These are phyloP conservation scores for Phellopilus nigrolimitatus DNA, from an alignment of 1,284 basidiomycete genomes.

Conservation along the genomic window DNA sequence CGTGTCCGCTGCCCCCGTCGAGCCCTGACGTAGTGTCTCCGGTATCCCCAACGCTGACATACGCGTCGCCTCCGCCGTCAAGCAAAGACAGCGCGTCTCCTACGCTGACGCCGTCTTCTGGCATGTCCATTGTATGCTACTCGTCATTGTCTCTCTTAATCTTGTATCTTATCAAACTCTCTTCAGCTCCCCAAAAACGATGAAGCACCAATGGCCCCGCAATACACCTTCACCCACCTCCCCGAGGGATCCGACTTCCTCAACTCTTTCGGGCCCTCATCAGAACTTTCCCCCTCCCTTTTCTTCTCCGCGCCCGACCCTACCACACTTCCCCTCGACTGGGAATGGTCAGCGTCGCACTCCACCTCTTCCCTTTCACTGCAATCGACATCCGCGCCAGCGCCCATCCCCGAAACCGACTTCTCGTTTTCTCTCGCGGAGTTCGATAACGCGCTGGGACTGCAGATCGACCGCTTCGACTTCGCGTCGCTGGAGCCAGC, in stretches of 20 bases:
- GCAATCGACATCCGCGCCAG: not conserved
- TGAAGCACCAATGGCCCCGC: not conserved
- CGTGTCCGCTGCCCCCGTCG: not conserved
- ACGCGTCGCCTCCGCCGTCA: not conserved
- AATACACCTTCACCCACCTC: not conserved
- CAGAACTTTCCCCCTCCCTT: not conserved
- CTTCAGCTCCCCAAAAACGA: not conserved
- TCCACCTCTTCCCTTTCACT: not conserved
- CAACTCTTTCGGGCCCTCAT: not conserved
- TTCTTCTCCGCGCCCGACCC: not conserved
- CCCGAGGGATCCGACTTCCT: not conserved
- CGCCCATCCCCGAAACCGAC: too few relatives aligned
- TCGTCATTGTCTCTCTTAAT: not conserved
- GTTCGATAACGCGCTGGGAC: not conserved
- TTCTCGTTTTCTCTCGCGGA: too few relatives aligned
- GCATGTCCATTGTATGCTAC: not conserved
- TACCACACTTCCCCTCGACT: not conserved
- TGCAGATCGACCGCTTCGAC: not conserved
- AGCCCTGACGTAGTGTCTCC: not conserved
- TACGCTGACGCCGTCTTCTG: not conserved
- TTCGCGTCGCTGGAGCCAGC: not conserved
- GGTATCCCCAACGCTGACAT: not conserved
- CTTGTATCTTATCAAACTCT: not conserved
- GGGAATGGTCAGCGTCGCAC: not conserved
- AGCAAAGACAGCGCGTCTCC: not conserved